These are phyloP conservation scores for Brassica nigra DNA, from an alignment of 345 rosid species.

Conservation along the genomic window DNA sequence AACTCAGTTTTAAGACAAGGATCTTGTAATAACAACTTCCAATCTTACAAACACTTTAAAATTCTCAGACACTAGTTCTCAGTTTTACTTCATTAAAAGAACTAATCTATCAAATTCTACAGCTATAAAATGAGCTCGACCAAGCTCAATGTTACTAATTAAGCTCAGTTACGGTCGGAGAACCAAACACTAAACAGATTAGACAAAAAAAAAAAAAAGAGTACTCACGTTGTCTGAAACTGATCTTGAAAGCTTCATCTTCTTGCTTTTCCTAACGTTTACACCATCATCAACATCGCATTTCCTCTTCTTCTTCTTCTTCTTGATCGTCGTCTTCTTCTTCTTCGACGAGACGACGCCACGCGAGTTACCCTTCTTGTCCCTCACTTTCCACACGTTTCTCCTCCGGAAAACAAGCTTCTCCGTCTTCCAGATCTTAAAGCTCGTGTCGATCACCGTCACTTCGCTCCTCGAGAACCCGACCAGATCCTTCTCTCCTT, in stretches of 20 bases:
- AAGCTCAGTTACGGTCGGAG: constrained; percentile 1
- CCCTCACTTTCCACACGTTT: constrained; percentile 84
- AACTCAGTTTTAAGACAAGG: neutral
- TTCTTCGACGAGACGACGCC: constrained; percentile 46
- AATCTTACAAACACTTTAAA: neutral
- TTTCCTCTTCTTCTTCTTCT: constrained; percentile 49
- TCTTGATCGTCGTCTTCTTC: constrained; percentile 16
- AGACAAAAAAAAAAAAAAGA: neutral
- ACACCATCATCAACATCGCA: constrained; percentile 42
- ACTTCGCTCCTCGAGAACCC: constrained; percentile 94
- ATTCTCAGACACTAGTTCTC: neutral
- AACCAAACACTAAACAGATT: neutral
- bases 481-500: constrained; percentile 56
- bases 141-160: neutral
- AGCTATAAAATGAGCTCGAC: neutral
- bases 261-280: constrained; percentile 46
- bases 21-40: neutral
- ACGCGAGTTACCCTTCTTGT: constrained; percentile 71
- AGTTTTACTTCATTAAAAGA: neutral
- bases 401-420: constrained; percentile 74
- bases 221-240: constrained; percentile 20
- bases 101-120: neutral
- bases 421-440: constrained; percentile 77
- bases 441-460: constrained; percentile 91
- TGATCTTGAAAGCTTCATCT: constrained; percentile 45